A percentile compares a stretch with the other conserved stretches of the same genome.
Conservation (phyloP, 2,329 filamentous ascomycete species). For the Sporothrix humicola region DNA sequence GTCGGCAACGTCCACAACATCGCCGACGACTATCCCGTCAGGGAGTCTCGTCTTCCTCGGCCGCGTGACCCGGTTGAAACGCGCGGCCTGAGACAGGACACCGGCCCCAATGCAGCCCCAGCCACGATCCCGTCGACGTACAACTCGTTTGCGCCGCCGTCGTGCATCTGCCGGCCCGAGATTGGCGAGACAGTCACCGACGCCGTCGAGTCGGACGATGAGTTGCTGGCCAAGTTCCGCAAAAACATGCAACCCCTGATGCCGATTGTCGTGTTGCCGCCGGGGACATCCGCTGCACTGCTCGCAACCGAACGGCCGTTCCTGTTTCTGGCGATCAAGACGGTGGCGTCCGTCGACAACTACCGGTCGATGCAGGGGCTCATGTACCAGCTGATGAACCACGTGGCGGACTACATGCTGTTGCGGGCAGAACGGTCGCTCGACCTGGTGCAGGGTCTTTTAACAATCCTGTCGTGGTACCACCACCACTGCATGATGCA, state of each 20-base stretch:
- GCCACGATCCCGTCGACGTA: constrained; percentile 43
- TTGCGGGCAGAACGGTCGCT: constrained; percentile 57
- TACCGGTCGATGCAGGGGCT: constrained; percentile 56
- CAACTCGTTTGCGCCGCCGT: constrained; percentile 53
- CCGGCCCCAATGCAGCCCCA: constrained; percentile 1
- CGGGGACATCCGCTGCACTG: constrained; percentile 44
- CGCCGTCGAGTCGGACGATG: constrained; percentile 55
- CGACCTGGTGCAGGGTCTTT: constrained; percentile 56
- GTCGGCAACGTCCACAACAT: neutral
- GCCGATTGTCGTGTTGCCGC: constrained; percentile 55
- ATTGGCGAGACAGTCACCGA: constrained; percentile 47
- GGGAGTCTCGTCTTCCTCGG: neutral
- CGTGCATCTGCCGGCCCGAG: constrained; percentile 55
- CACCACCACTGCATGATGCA: constrained; percentile 62
- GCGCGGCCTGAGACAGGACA: constrained; percentile 4
- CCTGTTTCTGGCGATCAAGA: constrained; percentile 56
- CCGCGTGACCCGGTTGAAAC: neutral
- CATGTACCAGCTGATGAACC: constrained; percentile 54
- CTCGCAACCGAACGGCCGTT: constrained; percentile 53
- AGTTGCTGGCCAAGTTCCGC: constrained; percentile 53
- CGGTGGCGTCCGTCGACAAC: constrained; percentile 56
- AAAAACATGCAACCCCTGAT: constrained; percentile 51
- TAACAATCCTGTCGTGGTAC: constrained; percentile 58
- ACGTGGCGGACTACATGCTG: constrained; percentile 56
- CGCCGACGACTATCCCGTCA: neutral